Evolutionary conservation across 192 early-diverging fungal genomes (phyloP), one percentile per base, ranked within the genome.

Genomic region (Funneliformis mosseae): DNA sequence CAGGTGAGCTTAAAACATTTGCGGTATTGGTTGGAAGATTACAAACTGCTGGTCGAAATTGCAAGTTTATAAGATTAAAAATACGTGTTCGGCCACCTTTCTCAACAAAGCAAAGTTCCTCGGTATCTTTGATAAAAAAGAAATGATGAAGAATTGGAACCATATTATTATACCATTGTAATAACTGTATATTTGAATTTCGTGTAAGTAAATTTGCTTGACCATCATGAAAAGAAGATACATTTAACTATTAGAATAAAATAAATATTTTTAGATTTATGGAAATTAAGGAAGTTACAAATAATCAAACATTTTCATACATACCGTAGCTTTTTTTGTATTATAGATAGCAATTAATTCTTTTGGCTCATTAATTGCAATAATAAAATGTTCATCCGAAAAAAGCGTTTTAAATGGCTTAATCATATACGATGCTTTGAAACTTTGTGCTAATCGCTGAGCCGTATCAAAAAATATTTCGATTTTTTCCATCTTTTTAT

Each of bases 101-200:
- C 16, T 75, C 74, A 50, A 75, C 48, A 23, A 75, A 59, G 18
- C 74, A 75, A 11, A 75, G 16, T 25, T 60, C 55, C 14, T 50
- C 55, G 16, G 73, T 75, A 60, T 75, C 55, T 28, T 75, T 18
- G 41, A 75, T 61, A 18, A 50, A 75, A 5, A 75, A 75, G 21
- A 75, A 75, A 28, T 75, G n/a, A 12, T 60, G 27, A 28, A 75
- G 59, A 16, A 33, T 12, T 48, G 74, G 74, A 60, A 42, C 28
- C 8, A 9, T 9, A 50, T 23, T 23, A 55, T 27, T 50, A 28
- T 50, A 55, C 55, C 68, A 70, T n/a, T 70, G 68, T 43, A 39
- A 42, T 18, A 70, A 11, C 5, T 33, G 39, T 7, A 70, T 42
- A 14, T 70, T 70, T 10, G 68, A n/a, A 43, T 70, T 70, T 18